A percentile compares a stretch with the other conserved stretches of the same genome.
phyloP scores from a whole-genome alignment of 371 early-diverging fungal genomes.

The Capillidium heterosporum region DNA sequence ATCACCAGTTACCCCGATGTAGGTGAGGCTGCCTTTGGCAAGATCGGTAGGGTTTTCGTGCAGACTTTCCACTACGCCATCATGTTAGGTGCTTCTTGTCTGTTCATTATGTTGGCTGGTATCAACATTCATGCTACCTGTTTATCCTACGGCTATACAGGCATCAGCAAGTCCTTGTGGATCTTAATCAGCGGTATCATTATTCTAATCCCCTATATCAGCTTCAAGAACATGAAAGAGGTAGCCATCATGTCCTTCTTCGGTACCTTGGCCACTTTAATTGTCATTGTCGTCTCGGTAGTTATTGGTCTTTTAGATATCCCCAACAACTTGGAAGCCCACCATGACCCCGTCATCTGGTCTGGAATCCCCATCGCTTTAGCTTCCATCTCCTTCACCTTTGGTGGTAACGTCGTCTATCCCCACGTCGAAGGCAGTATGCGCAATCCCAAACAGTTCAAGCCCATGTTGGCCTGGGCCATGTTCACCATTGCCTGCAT shows the following conservation, averaged over 20 bases:
- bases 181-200: not conserved
- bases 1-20: constrained; percentile 14
- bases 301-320: constrained; percentile 13
- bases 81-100: constrained; percentile 31
- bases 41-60: constrained; percentile 13
- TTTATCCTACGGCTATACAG: not conserved
- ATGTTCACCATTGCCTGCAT: constrained; percentile 50
- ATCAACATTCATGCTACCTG: constrained; percentile 10
- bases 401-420: constrained; percentile 62
- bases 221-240: not conserved
- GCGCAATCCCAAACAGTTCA: constrained; percentile 45
- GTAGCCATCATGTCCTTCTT: constrained; percentile 18
- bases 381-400: constrained; percentile 56
- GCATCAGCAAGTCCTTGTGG: not conserved
- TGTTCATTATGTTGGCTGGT: constrained; percentile 33
- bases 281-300: constrained; percentile 23
- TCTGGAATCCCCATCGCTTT: constrained; percentile 5
- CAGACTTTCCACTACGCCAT: constrained; percentile 34
- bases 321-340: constrained; percentile 10
- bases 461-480: constrained; percentile 43
- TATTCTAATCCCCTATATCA: not conserved
- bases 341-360: not conserved
- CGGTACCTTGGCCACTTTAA: constrained; percentile 27
- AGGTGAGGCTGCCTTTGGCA: constrained; percentile 20
- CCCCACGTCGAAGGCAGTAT: constrained; percentile 25